Base-by-base conservation (phyloP, 805 yeast genomes). In the Sugiyamaella chiloensis region DNA sequence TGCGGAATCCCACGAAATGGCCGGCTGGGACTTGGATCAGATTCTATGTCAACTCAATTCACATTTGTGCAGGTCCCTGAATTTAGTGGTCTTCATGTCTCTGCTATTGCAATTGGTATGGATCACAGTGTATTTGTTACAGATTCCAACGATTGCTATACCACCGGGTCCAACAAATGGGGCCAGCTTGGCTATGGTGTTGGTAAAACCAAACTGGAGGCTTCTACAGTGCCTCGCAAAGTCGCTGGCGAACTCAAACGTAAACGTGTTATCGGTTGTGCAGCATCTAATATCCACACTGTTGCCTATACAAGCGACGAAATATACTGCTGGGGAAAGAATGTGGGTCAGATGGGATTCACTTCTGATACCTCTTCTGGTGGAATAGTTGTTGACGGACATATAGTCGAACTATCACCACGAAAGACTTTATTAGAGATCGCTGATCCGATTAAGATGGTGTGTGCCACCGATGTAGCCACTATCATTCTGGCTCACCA, bases 291-390 rank as follows among this genome's bases (percentile, higher is more conserved):
- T 40, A 72, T 83, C 9, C 95, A 87, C 60, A 79, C 91, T 3
- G 72, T 81, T 16, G 85, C 78, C 0, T 83, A 72, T 51, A 67
- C 81, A 0, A 68, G 67, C 5, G 61, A 67, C 36, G 76, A 75
- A 7, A 53, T 84, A 1, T 76, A 67, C 51, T 63, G 79, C 31
- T 87, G 96, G 95, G 96, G 96, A 2, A 65, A 83, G 30, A 85
- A 87, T 59, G 67, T 79, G 29, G 96, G 96, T 0, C 96, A 87
- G 62, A 79, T 87, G 81, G 91, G 91, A 2, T 68, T 76, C 42
- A 56, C 69, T 7, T 26, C 43, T 16, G 47, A 44, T 4, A 49
- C 66, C 14, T 48, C 66, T 1, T 62, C 67, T 8, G 65, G 64
- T 12, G 47, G 47, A 11, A 24, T 44, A 3, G n/a, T 23, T 16